A percentile compares a stretch with the other conserved stretches of the same genome.
phyloP scores from a whole-genome alignment of 1,139 yeast species.

The Kodamaea ohmeri region DNA sequence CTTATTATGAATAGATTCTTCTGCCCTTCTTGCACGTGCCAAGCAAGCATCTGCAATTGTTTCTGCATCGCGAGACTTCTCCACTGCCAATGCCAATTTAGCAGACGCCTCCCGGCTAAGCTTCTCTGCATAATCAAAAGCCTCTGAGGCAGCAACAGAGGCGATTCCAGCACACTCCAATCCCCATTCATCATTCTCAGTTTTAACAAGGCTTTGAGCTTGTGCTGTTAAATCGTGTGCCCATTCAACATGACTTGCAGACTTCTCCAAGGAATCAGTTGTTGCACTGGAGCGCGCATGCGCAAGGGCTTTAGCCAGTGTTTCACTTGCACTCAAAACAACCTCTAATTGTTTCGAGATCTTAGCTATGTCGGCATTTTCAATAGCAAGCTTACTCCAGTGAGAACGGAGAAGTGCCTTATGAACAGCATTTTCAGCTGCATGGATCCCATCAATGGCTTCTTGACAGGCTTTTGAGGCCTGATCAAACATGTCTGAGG shows the following conservation, averaged over 20 bases:
- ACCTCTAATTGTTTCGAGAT: background rate
- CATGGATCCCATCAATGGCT: background rate
- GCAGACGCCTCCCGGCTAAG: background rate
- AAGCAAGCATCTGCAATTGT: constrained; percentile 3
- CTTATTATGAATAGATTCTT: constrained; percentile 1
- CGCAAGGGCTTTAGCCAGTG: constrained; percentile 1
- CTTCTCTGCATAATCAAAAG: constrained; percentile 1
- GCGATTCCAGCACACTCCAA: background rate
- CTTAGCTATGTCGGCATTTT: constrained; percentile 3
- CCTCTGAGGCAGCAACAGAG: background rate
- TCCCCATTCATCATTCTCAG: background rate
- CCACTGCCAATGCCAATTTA: background rate
- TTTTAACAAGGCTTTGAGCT: background rate
- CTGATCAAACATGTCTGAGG: background rate
- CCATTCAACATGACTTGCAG: background rate
- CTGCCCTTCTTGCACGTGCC: constrained; percentile 1
- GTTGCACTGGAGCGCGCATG: background rate
- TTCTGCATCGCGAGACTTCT: constrained; percentile 2
- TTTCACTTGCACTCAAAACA: background rate
- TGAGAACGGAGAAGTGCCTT: background rate
- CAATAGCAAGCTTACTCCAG: constrained; percentile 3
- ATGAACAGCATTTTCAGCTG: background rate
- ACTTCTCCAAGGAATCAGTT: background rate
- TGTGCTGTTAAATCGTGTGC: background rate
- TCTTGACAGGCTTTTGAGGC: constrained; percentile 5